Evolutionary conservation across 2,329 filamentous ascomycete species (phyloP).

Genomic region (Trichoderma sp.): DNA sequence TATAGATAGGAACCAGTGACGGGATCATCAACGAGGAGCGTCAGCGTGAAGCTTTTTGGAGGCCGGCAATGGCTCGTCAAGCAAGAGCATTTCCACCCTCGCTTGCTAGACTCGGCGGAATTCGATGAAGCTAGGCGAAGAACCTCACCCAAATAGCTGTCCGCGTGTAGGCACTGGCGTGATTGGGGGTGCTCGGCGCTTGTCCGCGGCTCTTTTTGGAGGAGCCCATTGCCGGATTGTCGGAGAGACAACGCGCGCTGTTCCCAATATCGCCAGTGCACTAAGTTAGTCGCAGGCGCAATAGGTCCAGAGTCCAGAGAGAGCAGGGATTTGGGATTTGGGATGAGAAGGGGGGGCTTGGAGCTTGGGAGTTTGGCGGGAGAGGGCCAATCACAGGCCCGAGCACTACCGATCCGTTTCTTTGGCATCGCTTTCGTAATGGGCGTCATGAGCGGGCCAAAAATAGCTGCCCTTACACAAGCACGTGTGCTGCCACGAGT

Average conservation of each 20-base stretch:
- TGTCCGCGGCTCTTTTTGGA: constrained; percentile 19
- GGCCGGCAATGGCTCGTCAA: neutral
- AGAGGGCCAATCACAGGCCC: neutral
- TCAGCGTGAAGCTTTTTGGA: constrained; percentile 4
- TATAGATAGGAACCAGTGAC: neutral
- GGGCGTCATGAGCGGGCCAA: constrained; percentile 10
- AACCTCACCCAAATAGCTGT: neutral
- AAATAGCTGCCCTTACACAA: constrained; percentile 13
- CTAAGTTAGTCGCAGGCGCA: constrained; percentile 1
- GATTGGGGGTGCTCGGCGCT: constrained; percentile 14
- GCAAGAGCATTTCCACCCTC: neutral
- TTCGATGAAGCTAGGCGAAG: neutral
- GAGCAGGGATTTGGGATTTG: neutral
- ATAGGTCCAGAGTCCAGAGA: neutral
- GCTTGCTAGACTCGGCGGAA: constrained; percentile 16
- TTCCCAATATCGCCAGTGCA: neutral
- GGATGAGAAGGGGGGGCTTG: neutral
- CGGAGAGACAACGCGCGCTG: neutral
- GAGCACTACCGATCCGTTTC: neutral
- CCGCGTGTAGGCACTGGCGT: neutral
- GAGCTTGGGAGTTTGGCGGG: neutral
- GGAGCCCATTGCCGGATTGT: neutral
- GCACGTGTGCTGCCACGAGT: constrained; percentile 14
- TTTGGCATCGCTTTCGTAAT: constrained; percentile 1
- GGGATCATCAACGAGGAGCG: neutral